Conservation (phyloP, 2,329 filamentous ascomycete species). For the Colletotrichum coccodes region DNA sequence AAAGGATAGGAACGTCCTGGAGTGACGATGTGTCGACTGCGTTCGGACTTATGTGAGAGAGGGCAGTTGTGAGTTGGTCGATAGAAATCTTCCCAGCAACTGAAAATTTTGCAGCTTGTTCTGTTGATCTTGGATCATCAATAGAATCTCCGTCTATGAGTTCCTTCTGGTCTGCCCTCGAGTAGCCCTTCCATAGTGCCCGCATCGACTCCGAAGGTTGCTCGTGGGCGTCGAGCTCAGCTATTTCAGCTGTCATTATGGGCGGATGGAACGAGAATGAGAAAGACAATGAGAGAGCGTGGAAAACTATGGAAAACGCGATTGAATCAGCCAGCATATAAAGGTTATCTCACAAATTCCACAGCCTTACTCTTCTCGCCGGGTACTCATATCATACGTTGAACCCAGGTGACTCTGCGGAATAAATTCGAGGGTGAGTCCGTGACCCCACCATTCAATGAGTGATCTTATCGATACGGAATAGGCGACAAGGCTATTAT, state of each 20-base stretch:
- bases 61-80: slow-evolving; percentile 54
- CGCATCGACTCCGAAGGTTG: slow-evolving; percentile 78
- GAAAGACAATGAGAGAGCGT: neutral
- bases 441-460: slow-evolving; percentile 26
- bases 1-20: slow-evolving; percentile 64
- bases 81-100: slow-evolving; percentile 54
- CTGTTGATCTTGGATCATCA: slow-evolving; percentile 53
- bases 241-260: slow-evolving; percentile 54
- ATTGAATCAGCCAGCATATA: neutral
- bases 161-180: slow-evolving; percentile 64
- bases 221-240: slow-evolving; percentile 78
- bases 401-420: slow-evolving; percentile 1
- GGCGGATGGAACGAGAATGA: neutral
- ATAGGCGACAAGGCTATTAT: slow-evolving; percentile 9
- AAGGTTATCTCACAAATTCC: neutral
- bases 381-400: slow-evolving; percentile 20
- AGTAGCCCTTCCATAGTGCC: slow-evolving; percentile 79
- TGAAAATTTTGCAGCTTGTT: slow-evolving; percentile 55
- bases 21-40: slow-evolving; percentile 41
- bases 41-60: slow-evolving; percentile 50
- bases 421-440: slow-evolving; percentile 21
- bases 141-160: slow-evolving; percentile 66
- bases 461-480: slow-evolving; percentile 22
- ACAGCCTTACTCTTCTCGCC: neutral
- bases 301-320: neutral